phyloP scores from a whole-genome alignment of 345 rosid genomes.

The Atalantia buxifolia region DNA sequence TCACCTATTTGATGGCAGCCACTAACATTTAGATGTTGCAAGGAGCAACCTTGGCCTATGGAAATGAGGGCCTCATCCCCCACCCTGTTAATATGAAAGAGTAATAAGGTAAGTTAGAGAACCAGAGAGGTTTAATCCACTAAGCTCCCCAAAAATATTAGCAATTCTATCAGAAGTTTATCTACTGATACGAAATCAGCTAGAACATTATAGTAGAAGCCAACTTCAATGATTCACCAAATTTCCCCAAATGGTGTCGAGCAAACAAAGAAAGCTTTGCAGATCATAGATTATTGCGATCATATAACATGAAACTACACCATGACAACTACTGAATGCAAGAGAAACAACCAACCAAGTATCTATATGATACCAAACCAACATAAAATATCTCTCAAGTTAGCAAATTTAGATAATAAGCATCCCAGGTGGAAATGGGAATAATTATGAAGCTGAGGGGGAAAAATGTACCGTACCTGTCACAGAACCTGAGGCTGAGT shows the following conservation, averaged over 20 bases:
- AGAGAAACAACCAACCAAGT: neutral
- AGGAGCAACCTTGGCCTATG: slow-evolving; percentile 71
- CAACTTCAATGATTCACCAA: neutral
- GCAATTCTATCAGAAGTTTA: neutral
- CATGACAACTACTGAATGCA: neutral
- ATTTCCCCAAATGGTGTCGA: neutral
- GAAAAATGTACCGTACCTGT: slow-evolving; percentile 44
- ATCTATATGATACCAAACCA: neutral
- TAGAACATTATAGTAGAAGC: neutral
- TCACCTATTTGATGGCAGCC: slow-evolving; percentile 86
- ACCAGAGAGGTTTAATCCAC: neutral
- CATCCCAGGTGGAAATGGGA: neutral
- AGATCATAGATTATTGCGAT: neutral
- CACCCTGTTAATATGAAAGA: slow-evolving; percentile 42
- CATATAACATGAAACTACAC: neutral
- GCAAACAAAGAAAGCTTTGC: neutral
- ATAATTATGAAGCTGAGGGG: neutral
- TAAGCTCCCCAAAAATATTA: neutral
- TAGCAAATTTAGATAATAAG: neutral
- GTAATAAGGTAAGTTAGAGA: neutral
- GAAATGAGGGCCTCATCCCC: slow-evolving; percentile 78
- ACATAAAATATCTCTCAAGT: neutral
- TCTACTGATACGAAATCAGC: neutral
- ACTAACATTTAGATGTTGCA: slow-evolving; percentile 72
- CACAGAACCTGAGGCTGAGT: slow-evolving; percentile 87